Evolutionary conservation across 345 rosid genomes (phyloP).

Genomic region (Isatis tinctoria): DNA sequence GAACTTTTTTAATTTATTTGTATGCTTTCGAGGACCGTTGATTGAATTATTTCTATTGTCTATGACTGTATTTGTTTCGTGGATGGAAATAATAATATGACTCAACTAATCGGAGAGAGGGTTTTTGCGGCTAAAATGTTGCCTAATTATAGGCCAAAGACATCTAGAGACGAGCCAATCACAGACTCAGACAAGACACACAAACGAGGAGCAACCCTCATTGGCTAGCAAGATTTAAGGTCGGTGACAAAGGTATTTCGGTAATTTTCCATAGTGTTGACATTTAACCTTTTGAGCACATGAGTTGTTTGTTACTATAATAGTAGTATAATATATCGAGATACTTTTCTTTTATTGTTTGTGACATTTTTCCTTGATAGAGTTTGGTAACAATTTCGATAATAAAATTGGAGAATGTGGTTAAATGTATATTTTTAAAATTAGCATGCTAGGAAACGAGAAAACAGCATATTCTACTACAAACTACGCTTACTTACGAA

Average conservation of each 20-base stretch:
- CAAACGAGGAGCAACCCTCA: slow-evolving; percentile 29
- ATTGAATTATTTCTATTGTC: slow-evolving; percentile 4
- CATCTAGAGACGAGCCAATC: slow-evolving; percentile 20
- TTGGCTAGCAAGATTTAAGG: slow-evolving; percentile 28
- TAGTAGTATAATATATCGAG: slow-evolving; percentile 6
- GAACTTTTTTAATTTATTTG: neutral
- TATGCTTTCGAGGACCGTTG: slow-evolving; percentile 28
- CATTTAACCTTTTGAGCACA: slow-evolving; percentile 34
- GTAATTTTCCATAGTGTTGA: slow-evolving; percentile 23
- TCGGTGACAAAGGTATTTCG: slow-evolving; percentile 6
- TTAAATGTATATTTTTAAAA: neutral
- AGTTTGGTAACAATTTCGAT: neutral
- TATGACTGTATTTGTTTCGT: neutral
- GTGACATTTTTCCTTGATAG: neutral
- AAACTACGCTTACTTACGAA: neutral
- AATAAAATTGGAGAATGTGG: neutral
- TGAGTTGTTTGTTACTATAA: slow-evolving; percentile 29
- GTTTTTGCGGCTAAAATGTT: slow-evolving; percentile 27
- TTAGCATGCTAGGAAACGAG: neutral
- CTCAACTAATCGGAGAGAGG: slow-evolving; percentile 10
- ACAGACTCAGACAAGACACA: slow-evolving; percentile 20
- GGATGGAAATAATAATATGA: slow-evolving; percentile 15
- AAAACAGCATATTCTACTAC: neutral
- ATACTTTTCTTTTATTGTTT: slow-evolving; percentile 5
- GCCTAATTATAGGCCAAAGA: slow-evolving; percentile 23